phyloP scores from a whole-genome alignment of 2,329 filamentous ascomycete species.

The Penicillium rolfsii region DNA sequence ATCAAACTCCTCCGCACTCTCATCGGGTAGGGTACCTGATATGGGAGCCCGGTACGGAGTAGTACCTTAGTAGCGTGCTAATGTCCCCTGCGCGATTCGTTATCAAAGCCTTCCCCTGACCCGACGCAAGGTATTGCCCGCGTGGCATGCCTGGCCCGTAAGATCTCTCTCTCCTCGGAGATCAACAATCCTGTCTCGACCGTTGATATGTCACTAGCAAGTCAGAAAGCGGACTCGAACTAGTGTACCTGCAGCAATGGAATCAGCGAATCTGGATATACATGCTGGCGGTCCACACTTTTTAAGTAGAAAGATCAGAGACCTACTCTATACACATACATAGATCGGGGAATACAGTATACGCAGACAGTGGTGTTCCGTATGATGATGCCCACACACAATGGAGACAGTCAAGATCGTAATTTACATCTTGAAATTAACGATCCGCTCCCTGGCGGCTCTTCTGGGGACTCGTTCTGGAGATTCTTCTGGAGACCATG shows the following conservation, averaged over 20 bases:
- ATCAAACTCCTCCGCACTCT: slow-evolving; percentile 15
- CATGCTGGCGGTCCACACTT: not conserved
- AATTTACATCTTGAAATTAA: not conserved
- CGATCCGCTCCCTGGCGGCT: not conserved
- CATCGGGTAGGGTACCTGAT: slow-evolving; percentile 7
- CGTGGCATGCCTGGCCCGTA: not conserved
- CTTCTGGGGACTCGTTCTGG: not conserved
- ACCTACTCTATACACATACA: not conserved
- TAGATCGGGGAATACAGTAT: not conserved
- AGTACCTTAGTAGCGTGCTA: not conserved
- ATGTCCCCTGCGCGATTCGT: slow-evolving; percentile 13
- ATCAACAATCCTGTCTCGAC: not conserved
- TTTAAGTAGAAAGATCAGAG: not conserved
- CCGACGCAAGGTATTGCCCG: slow-evolving; percentile 3
- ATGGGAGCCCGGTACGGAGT: not conserved
- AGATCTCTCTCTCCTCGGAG: not conserved
- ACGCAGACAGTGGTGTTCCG: too few relatives aligned
- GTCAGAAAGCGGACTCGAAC: not conserved
- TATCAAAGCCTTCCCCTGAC: slow-evolving; percentile 14
- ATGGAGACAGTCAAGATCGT: not conserved
- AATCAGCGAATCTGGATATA: not conserved
- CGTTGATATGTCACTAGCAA: not conserved
- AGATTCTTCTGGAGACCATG: not conserved
- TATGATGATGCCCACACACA: not conserved
- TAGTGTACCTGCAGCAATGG: slow-evolving; percentile 6